Evolutionary conservation across 2,329 filamentous ascomycete species (phyloP), one percentile per base, ranked within the genome.

Genomic region (Cercospora zeae-maydis): DNA sequence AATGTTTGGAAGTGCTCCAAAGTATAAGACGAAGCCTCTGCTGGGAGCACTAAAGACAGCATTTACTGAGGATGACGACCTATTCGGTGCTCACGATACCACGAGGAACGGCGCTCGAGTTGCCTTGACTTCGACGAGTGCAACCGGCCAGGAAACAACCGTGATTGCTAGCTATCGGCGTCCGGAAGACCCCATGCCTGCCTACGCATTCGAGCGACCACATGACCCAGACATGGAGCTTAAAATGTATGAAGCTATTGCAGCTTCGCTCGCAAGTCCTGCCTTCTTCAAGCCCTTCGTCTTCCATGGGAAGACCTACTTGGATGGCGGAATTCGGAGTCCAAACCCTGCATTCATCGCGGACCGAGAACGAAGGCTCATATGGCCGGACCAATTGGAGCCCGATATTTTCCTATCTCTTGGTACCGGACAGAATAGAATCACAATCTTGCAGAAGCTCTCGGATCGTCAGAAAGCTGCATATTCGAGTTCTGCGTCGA

Each of bases 321-420:
- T 81, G 0, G 82, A 84, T 61, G 82, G 81, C 2, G 81, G 77
- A 1, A 71, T 83, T 0, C 77, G 78, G 10, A 78, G 80, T 71
- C 80, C 81, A 63, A 84, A 84, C 47, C 83, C 82, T 2, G 78
- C 82, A 21, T 72, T 74, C 5, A 76, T 84, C 63, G 82, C 83
- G 2, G 79, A 84, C 56, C 72, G 77, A 52, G 82, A 83, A 49
- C 65, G 73, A 24, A 70, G 66, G 16, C 67, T 75, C 3, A 72
- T 76, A 16, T 75, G 74, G 74, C 73, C 74, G 13, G 73, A 75
- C 39, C 62, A 66, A 2, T 68, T 54, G 13, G 70, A 74, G 33
- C 74, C 74, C 8, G 74, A 76, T 53, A 65, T 76, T 51, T 75
- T 76, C 53, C 58, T 76, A 1, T 75, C 73, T 1, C 66, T 76